Conservation (phyloP, 2,329 filamentous ascomycete genomes). For the Coleophoma cylindrospora region DNA sequence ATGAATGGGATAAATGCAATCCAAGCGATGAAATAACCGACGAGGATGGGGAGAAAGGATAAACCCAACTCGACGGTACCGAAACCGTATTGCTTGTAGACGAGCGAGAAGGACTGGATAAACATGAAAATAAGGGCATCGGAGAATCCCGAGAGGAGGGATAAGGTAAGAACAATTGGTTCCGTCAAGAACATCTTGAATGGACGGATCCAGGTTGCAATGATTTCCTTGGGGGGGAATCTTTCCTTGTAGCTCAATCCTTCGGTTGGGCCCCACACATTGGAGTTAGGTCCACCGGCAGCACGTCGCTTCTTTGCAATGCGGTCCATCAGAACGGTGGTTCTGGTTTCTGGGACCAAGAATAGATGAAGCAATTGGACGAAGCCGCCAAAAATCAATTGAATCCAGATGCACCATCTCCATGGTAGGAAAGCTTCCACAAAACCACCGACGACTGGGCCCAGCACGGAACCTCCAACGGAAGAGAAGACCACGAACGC, state of each 20-base stretch:
- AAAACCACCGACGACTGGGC: conserved; percentile 74
- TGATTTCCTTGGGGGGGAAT: conserved; percentile 52
- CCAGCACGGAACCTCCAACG: conserved; percentile 70
- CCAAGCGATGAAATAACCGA: conserved; percentile 63
- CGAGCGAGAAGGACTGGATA: conserved; percentile 64
- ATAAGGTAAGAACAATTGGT: conserved; percentile 67
- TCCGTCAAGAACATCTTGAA: conserved; percentile 72
- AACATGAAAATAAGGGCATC: conserved; percentile 77
- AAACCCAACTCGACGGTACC: conserved; percentile 49
- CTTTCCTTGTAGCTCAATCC: conserved; percentile 54
- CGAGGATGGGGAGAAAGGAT: conserved; percentile 59
- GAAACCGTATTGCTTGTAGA: conserved; percentile 66
- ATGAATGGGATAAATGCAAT: conserved; percentile 53
- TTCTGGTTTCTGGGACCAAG: conserved; percentile 72
- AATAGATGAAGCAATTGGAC: conserved; percentile 64
- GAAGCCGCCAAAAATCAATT: conserved; percentile 70
- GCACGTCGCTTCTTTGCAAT: conserved; percentile 72
- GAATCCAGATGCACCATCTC: conserved; percentile 81
- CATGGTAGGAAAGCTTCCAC: conserved; percentile 62
- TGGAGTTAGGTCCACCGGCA: conserved; percentile 43
- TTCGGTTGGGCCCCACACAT: conserved; percentile 68
- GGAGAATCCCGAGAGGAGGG: conserved; percentile 66
- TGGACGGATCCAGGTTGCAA: conserved; percentile 54
- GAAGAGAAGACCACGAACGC: conserved; percentile 76
- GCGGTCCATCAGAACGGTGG: conserved; percentile 71